phyloP scores from a whole-genome alignment of 768 basidiomycete species.

The Xerocomus spinulosus region DNA sequence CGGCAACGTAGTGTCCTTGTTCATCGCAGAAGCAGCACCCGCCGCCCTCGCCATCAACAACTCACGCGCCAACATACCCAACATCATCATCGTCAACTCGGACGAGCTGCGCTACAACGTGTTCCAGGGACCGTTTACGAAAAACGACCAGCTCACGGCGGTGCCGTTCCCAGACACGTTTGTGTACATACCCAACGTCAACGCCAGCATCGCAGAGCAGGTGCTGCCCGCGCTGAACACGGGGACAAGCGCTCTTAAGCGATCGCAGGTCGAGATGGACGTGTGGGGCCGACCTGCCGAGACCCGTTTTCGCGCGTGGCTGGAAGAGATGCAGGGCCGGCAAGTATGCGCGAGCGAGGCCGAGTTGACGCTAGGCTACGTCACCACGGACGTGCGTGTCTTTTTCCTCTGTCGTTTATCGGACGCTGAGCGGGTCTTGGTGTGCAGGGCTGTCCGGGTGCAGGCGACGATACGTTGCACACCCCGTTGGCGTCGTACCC shows the following conservation, averaged over 20 bases:
- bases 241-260: slow-evolving; percentile 30
- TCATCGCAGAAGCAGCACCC: slow-evolving; percentile 51
- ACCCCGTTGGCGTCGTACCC: slow-evolving; percentile 52
- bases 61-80: slow-evolving; percentile 53
- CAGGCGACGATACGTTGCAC: slow-evolving; percentile 72
- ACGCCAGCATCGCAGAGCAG: slow-evolving; percentile 45
- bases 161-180: slow-evolving; percentile 67
- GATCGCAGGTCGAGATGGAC: slow-evolving; percentile 14
- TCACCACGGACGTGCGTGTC: slow-evolving; percentile 59
- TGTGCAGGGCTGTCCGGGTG: slow-evolving; percentile 58
- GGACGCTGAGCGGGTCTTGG: neutral
- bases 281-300: slow-evolving; percentile 45
- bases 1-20: slow-evolving; percentile 54
- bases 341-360: slow-evolving; percentile 30
- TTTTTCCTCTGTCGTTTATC: neutral
- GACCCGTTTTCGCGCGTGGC: slow-evolving; percentile 49
- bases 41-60: slow-evolving; percentile 59
- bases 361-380: slow-evolving; percentile 68
- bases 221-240: slow-evolving; percentile 54
- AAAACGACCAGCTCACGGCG: slow-evolving; percentile 75
- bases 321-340: slow-evolving; percentile 49
- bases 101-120: slow-evolving; percentile 65
- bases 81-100: slow-evolving; percentile 61
- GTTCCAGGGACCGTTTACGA: slow-evolving; percentile 65
- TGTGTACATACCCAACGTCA: slow-evolving; percentile 54